Evolutionary conservation across 1,284 basidiomycete species (phyloP), one percentile per base, ranked within the genome.

Genomic region (Phellopilus nigrolimitatus): DNA sequence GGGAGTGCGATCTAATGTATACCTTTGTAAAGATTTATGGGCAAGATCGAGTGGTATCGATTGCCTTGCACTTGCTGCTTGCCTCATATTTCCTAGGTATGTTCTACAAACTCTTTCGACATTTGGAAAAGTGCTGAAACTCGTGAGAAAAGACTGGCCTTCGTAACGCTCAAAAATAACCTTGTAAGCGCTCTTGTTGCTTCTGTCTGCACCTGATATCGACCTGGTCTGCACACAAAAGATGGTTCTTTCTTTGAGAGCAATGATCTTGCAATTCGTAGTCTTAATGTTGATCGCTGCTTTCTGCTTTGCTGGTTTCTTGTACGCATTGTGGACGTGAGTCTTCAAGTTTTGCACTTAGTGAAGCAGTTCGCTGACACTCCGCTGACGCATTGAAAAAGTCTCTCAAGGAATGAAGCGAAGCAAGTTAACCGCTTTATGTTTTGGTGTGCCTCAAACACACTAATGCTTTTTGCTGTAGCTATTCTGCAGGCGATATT

Each of bases 321-420:
- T 93, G 28, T 97, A 95, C 67, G 91, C 92, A 0, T 73, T 97
- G 15, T 95, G 84, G 82, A 94, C 90, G 75, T 91, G 62, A 66
- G 88, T 78, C 4, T n/a, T 13, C 22, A 21, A 27, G 15, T 43
- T 5, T 33, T 42, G 19, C 4, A 15, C 25, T 31, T 53, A 24
- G 45, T 47, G 28, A 41, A 47, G 31, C 39, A 53, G 19, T 47
- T 49, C 52, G 36, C 55, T 52, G 39, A 39, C 36, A 22, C 25
- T 28, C 22, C 39, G 21, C n/a, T n/a, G n/a, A n/a, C n/a, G n/a
- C n/a, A n/a, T n/a, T n/a, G n/a, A n/a, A 47, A 37, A 48, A 88
- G 84, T 10, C 61, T 88, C 59, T 78, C 79, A 61, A 74, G 78
- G 34, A 82, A 77, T 63, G 65, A 75, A 51, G 74, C 74, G 36